Evolutionary conservation across 2,329 filamentous ascomycete species (phyloP).

Genomic region (Epichloe sylvatica): DNA sequence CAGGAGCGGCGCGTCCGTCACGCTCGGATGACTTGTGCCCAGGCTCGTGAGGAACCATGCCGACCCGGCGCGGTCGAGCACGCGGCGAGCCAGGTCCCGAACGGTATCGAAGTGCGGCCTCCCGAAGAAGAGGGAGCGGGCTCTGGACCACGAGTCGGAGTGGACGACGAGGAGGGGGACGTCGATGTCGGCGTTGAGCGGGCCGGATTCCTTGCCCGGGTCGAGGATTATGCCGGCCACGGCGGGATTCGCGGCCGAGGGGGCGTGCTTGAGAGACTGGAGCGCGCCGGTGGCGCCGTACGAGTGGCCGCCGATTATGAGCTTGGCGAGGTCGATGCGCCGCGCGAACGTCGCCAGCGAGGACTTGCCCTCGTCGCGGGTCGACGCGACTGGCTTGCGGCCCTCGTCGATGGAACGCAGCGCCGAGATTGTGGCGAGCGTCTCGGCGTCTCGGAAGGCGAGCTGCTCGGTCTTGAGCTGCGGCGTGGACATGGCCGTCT

Average conservation of each 20-base stretch:
- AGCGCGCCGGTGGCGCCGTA: conserved; percentile 52
- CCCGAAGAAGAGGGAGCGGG: conserved; percentile 44
- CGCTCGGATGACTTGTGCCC: conserved; percentile 45
- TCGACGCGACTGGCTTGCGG: conserved; percentile 25
- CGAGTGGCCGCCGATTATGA: conserved; percentile 48
- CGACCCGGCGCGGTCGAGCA: conserved; percentile 28
- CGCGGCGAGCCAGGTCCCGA: conserved; percentile 35
- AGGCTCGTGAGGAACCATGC: conserved; percentile 42
- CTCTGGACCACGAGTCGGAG: conserved; percentile 49
- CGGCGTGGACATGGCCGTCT: conserved; percentile 19
- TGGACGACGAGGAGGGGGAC: conserved; percentile 49
- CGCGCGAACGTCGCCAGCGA: conserved; percentile 35
- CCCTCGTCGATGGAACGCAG: conserved; percentile 26
- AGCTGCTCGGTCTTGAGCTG: conserved; percentile 33
- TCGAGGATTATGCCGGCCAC: conserved; percentile 48
- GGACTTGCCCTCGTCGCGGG: conserved; percentile 30
- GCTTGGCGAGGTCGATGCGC: conserved; percentile 37
- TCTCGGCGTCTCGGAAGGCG: conserved; percentile 36
- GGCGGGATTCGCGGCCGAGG: conserved; percentile 24
- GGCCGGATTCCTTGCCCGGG: conserved; percentile 50
- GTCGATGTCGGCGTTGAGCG: conserved; percentile 42
- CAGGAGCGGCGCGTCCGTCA: conserved; percentile 53
- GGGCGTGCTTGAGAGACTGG: conserved; percentile 38
- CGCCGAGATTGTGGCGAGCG: conserved; percentile 29
- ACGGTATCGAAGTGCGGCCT: conserved; percentile 52